Evolutionary conservation across 805 yeast genomes (phyloP).

Genomic region (Candida parachauliodes): DNA sequence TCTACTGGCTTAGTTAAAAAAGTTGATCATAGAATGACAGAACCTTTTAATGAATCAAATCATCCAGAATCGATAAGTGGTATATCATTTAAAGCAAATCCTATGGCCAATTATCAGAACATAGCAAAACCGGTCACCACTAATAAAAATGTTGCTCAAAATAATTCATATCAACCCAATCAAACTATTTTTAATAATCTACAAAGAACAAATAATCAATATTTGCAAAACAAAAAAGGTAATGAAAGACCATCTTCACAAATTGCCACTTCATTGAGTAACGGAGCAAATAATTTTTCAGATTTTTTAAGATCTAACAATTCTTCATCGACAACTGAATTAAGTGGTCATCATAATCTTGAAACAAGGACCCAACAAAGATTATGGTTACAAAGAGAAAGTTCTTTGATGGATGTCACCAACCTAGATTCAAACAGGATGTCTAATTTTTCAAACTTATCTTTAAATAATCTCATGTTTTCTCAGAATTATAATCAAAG

Average conservation of each 20-base stretch:
- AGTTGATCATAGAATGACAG: slow-evolving; percentile 16
- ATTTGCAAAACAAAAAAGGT: slow-evolving; percentile 22
- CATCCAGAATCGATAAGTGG: slow-evolving; percentile 24
- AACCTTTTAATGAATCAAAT: background rate
- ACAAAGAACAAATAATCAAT: slow-evolving; percentile 37
- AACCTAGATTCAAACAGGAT: slow-evolving; percentile 25
- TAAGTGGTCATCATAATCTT: slow-evolving; percentile 6
- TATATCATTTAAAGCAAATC: slow-evolving; percentile 30
- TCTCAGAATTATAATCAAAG: slow-evolving; percentile 28
- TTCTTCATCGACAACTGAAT: slow-evolving; percentile 8
- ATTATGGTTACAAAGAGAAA: slow-evolving; percentile 80
- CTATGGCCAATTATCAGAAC: slow-evolving; percentile 16
- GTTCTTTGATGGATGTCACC: slow-evolving; percentile 58
- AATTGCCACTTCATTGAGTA: slow-evolving; percentile 11
- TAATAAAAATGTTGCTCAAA: slow-evolving; percentile 27
- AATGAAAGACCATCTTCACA: slow-evolving; percentile 11
- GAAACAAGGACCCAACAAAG: slow-evolving; percentile 81
- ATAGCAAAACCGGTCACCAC: slow-evolving; percentile 32
- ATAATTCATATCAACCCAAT: slow-evolving; percentile 39
- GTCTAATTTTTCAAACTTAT: slow-evolving; percentile 36
- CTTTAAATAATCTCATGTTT: slow-evolving; percentile 39
- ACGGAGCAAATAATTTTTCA: slow-evolving; percentile 28
- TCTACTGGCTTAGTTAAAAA: slow-evolving; percentile 40
- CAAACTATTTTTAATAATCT: slow-evolving; percentile 41
- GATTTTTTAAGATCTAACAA: slow-evolving; percentile 21